phyloP scores from a whole-genome alignment of 768 basidiomycete species.

The Termitomyces sp. region DNA sequence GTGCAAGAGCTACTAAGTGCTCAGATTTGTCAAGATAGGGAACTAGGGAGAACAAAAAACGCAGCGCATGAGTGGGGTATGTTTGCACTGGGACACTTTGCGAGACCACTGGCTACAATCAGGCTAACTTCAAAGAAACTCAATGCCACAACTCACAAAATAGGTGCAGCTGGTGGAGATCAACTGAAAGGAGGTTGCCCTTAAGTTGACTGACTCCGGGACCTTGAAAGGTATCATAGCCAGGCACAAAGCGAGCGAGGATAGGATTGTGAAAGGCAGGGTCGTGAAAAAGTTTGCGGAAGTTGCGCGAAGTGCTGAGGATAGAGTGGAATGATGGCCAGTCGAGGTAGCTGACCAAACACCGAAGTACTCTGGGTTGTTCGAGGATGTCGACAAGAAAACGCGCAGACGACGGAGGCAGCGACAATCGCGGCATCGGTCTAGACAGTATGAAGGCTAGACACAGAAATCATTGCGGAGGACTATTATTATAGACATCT shows the following conservation, averaged over 20 bases:
- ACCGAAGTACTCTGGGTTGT: constrained; percentile 18
- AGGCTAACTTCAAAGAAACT: constrained; percentile 4
- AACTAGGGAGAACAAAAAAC: constrained; percentile 35
- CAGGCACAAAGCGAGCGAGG: constrained; percentile 50
- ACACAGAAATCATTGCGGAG: background rate
- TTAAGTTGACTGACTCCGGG: constrained; percentile 27
- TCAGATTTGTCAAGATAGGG: constrained; percentile 27
- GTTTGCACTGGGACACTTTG: constrained; percentile 58
- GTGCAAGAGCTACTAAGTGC: constrained; percentile 40
- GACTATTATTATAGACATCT: constrained; percentile 5
- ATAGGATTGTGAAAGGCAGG: constrained; percentile 29
- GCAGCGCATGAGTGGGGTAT: constrained; percentile 66
- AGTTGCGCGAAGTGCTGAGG: constrained; percentile 28
- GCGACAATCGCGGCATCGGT: background rate
- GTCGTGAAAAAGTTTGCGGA: constrained; percentile 23
- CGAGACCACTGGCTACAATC: constrained; percentile 46
- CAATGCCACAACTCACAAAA: constrained; percentile 46
- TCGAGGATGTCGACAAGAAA: constrained; percentile 9
- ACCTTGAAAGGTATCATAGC: constrained; percentile 41
- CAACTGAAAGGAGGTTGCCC: constrained; percentile 42
- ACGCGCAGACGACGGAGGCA: background rate
- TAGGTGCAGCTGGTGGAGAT: constrained; percentile 54
- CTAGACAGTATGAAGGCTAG: background rate
- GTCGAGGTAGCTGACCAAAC: constrained; percentile 24
- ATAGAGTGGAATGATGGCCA: constrained; percentile 36